Evolutionary conservation across 495 filamentous ascomycete species (phyloP).

Genomic region (Haplographium delicatum): DNA sequence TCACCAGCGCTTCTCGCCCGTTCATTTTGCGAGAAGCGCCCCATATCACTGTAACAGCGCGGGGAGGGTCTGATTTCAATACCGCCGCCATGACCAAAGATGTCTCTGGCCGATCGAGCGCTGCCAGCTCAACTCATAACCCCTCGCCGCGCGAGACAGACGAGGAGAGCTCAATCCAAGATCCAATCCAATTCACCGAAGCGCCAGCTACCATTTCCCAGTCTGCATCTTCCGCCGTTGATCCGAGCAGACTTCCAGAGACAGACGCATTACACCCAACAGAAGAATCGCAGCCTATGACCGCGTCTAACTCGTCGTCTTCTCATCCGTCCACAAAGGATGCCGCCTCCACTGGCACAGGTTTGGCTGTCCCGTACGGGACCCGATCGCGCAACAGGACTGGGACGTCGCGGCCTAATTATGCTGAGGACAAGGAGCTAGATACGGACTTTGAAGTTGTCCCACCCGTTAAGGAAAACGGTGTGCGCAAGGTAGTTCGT

Average conservation of each 20-base stretch:
- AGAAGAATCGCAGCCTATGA: conserved; percentile 36
- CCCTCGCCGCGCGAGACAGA: conserved; percentile 11
- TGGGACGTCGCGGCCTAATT: conserved; percentile 78
- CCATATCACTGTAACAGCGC: neutral
- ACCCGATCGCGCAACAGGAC: conserved; percentile 91
- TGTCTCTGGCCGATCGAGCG: conserved; percentile 17
- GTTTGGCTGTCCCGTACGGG: conserved; percentile 70
- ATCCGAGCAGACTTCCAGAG: conserved; percentile 20
- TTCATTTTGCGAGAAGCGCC: conserved; percentile 26
- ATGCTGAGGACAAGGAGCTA: conserved; percentile 91
- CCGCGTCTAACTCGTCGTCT: conserved; percentile 36
- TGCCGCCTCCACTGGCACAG: conserved; percentile 25
- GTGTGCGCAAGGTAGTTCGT: conserved; percentile 11
- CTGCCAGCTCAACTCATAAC: conserved; percentile 7
- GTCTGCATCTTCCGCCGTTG: neutral
- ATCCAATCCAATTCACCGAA: conserved; percentile 10
- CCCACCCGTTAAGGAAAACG: conserved; percentile 15
- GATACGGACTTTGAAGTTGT: conserved; percentile 64
- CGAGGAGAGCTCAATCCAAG: neutral
- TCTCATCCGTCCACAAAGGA: conserved; percentile 29
- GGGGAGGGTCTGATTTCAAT: neutral
- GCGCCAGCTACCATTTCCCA: conserved; percentile 1
- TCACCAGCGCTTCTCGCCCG: conserved; percentile 26
- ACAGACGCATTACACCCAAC: conserved; percentile 25
- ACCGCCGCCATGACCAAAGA: conserved; percentile 22